Evolutionary conservation across 2,329 filamentous ascomycete species (phyloP), one percentile per base, ranked within the genome.

Genomic region (Onygenales sp.): DNA sequence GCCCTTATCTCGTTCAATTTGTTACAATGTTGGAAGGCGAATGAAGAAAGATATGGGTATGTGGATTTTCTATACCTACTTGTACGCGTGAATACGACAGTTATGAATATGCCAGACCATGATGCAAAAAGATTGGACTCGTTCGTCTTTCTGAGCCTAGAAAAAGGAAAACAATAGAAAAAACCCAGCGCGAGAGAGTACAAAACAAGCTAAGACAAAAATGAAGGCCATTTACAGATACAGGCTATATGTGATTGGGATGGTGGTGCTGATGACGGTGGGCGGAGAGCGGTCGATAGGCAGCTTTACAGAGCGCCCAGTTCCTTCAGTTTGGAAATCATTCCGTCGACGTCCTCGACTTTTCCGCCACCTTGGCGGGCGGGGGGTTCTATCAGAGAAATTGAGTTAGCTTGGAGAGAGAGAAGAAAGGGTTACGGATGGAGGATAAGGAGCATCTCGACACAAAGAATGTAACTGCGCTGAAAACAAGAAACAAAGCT

Each of bases 281-380:
- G n/a, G 27, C 5, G n/a, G 17, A 6, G 13, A 32, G 8, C 5
- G 10, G 11, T 27, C 17, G 17, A 11, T 36, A 27, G 8, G n/a
- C 6, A 27, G 21, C 6, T 56, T 67, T 81, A 95, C 73, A 96
- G 74, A 58, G 91, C 93, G 62, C 93, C 93, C 59, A 98, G 76
- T 77, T 98, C 92, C 82, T 97, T 97, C 67, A 98, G 77, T 80
- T 93, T 96, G 54, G 80, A 73, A 64, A 98, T 84, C 72, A 98
- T 82, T n/a, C 91, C 90, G 71, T 94, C 90, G 21, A 98, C 93
- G 76, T 96, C 87, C 67, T 95, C 90, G 17, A 98, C 93, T 83
- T 97, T 98, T 61, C 89, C 90, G 63, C 93, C 93, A 42, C 93
- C 93, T 75, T 95, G 84, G 71, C 93, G 81, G 58, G 87, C 77